These are phyloP conservation scores for Terfezia boudieri DNA, from an alignment of 495 filamentous ascomycete species.

Conservation along the genomic window DNA sequence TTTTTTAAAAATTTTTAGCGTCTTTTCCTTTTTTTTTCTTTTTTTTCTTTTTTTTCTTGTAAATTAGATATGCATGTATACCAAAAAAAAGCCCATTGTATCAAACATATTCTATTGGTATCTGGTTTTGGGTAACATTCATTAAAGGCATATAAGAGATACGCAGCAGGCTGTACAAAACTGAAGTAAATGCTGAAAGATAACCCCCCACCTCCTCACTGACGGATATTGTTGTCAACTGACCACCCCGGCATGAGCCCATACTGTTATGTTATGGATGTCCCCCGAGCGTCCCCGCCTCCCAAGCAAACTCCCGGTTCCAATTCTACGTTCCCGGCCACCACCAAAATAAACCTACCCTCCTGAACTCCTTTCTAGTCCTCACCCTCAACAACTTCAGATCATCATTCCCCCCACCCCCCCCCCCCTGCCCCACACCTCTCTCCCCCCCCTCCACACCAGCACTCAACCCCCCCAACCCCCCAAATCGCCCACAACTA, in stretches of 20 bases:
- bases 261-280: too few species aligned
- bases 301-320: not conserved
- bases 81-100: too few species aligned
- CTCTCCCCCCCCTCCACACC: not conserved
- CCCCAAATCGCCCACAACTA: not conserved
- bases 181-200: too few species aligned
- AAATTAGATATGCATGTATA: too few species aligned
- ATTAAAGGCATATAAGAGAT: too few species aligned
- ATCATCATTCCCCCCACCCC: slow-evolving; percentile 6
- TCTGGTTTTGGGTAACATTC: too few species aligned
- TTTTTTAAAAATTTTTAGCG: too few species aligned
- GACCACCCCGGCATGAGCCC: too few species aligned
- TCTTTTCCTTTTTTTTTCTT: not conserved
- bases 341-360: slow-evolving; percentile 14
- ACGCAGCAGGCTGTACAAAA: too few species aligned
- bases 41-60: not conserved
- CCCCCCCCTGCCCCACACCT: not conserved
- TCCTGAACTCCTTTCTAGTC: slow-evolving; percentile 34
- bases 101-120: too few species aligned
- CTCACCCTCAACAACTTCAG: slow-evolving; percentile 14
- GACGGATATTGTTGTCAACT: too few species aligned
- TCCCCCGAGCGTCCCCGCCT: not conserved
- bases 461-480: not conserved
- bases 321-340: slow-evolving; percentile 9
- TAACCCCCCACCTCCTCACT: too few species aligned